Conservation (phyloP, 306 rosid genomes). For the Pyrus bretschneideri region DNA sequence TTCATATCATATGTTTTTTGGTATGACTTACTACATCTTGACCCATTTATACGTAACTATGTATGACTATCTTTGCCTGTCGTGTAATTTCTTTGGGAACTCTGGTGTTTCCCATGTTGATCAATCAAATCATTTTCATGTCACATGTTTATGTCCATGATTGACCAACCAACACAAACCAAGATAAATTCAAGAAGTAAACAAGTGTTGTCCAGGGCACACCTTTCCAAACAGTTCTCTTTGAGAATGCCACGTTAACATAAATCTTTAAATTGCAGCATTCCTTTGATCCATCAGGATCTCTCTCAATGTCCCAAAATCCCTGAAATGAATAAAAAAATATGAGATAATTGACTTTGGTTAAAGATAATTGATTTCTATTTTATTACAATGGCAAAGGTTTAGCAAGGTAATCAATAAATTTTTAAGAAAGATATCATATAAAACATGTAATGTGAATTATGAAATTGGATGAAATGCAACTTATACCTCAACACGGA, state of each 20-base stretch:
- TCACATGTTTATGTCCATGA: background rate
- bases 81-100: background rate
- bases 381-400: background rate
- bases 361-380: background rate
- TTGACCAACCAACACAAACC: background rate
- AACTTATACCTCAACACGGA: slow-evolving; percentile 72
- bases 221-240: slow-evolving; percentile 87
- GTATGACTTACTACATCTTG: background rate
- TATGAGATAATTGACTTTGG: background rate
- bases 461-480: slow-evolving; percentile 4
- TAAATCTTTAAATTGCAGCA: slow-evolving; percentile 57
- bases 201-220: slow-evolving; percentile 2
- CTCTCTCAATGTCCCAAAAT: slow-evolving; percentile 66
- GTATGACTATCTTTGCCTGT: background rate
- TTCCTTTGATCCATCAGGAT: slow-evolving; percentile 45
- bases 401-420: background rate
- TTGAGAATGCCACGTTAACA: slow-evolving; percentile 72
- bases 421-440: background rate
- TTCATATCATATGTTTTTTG: background rate
- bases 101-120: background rate
- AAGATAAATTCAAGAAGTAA: background rate
- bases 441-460: background rate
- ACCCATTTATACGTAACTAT: background rate
- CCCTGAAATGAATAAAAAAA: slow-evolving; percentile 36
- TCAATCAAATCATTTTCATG: background rate